Evolutionary conservation across 345 rosid genomes (phyloP).

Genomic region (Punica granatum): DNA sequence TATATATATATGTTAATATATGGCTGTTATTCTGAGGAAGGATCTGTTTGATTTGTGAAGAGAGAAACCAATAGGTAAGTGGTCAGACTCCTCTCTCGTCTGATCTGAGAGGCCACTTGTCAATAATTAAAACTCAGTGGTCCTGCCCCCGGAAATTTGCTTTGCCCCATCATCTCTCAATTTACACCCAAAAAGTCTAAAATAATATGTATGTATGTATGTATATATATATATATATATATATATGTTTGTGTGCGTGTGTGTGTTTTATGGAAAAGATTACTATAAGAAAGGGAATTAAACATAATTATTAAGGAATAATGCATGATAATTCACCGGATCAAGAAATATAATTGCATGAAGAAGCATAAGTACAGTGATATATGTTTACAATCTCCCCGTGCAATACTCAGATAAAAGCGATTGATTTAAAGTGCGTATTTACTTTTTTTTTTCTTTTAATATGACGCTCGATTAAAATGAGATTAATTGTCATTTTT

Average conservation of each 20-base stretch:
- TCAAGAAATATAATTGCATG: not conserved
- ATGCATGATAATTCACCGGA: not conserved
- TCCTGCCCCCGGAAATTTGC: conserved; percentile 2
- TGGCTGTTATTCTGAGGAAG: no score
- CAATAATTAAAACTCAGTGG: not conserved
- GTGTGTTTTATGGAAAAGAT: no score
- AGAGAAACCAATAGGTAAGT: not conserved
- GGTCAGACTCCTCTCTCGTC: not conserved
- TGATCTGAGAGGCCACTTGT: not conserved
- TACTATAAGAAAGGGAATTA: not conserved
- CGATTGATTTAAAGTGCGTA: no score
- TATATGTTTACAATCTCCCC: no score
- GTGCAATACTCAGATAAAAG: no score
- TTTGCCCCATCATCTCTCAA: not conserved
- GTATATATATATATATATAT: no score
- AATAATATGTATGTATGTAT: not conserved
- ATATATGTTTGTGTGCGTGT: no score
- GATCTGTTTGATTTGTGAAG: not conserved
- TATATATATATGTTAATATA: no score
- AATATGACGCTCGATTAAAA: no score
- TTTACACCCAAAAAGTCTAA: not conserved
- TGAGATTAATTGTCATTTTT: no score
- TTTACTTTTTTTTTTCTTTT: no score
- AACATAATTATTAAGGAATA: not conserved
- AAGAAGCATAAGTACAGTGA: no score